Conservation (phyloP, 2,329 filamentous ascomycete genomes). For the Ophiostoma australiae region DNA sequence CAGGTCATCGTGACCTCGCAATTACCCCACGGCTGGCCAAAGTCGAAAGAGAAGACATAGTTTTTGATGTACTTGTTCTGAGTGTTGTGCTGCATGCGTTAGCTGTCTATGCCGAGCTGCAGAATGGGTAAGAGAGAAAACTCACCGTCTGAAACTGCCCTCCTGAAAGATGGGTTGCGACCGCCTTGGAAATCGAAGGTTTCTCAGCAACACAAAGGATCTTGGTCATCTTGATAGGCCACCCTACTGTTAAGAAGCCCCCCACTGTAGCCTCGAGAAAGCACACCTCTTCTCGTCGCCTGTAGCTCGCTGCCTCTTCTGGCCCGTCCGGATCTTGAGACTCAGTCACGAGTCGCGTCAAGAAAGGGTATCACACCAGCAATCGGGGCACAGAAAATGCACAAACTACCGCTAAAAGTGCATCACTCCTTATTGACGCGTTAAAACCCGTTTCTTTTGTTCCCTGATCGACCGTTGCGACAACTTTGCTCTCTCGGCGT, state of each 20-base stretch:
- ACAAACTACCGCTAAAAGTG: neutral
- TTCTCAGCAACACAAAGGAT: conserved; percentile 59
- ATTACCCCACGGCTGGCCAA: conserved; percentile 71
- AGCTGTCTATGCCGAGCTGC: neutral
- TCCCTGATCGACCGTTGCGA: neutral
- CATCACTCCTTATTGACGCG: neutral
- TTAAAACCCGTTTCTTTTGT: neutral
- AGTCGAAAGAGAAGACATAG: conserved; percentile 86
- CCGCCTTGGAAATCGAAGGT: conserved; percentile 91
- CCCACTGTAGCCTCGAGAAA: neutral
- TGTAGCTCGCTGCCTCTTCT: neutral
- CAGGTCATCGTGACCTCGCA: conserved; percentile 91
- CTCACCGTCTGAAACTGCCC: conserved; percentile 65
- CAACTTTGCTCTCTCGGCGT: neutral
- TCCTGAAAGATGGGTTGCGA: conserved; percentile 82
- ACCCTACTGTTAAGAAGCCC: neutral
- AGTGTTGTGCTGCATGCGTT: conserved; percentile 59
- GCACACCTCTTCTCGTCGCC: neutral
- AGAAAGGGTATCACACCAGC: neutral
- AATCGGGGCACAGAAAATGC: neutral
- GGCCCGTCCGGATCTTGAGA: neutral
- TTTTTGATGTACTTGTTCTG: conserved; percentile 82
- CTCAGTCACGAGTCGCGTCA: neutral
- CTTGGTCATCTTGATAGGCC: conserved; percentile 42
- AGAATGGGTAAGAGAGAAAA: neutral